Evolutionary conservation across 345 rosid genomes (phyloP), one percentile per base, ranked within the genome.

Genomic region (Lepidium didymum): DNA sequence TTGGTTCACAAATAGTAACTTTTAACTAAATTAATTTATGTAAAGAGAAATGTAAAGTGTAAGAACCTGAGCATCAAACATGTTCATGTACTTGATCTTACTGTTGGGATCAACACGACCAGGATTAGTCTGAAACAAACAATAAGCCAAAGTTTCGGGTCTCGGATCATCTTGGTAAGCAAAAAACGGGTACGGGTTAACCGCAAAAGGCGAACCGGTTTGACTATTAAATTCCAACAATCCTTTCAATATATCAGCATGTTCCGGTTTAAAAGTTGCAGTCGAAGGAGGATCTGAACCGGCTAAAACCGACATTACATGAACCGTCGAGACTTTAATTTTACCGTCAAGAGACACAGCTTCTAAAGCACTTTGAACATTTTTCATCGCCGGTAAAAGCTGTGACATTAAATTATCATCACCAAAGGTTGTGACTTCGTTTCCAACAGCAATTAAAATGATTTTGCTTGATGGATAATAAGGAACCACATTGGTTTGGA

Each of bases 11-110:
- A 7, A 16, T 15, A 44, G 11, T 15, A 45, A 45, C 51, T 45
- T 18, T 6, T 8, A 27, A 4, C n/a, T 31, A 16, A 16, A 3
- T 31, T 13, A 9, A 56, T 45, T 35, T 14, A n/a, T 15, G 8
- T 35, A 18, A 35, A 23, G 9, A 38, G 23, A 29, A 16, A 38
- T 11, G 56, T 51, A 53, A 62, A 50, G 60, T 38, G 33, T 29
- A 29, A 45, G 40, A 69, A 91, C 97, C 90, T 88, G 91, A 64
- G 99, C 97, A 78, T 94, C 96, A 67, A 94, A 94, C 97, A 94
- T 94, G 81, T 94, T 94, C 84, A 79, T 91, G 79, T 91, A 94
- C 53, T 81, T 94, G 67, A 91, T 85, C 44, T 81, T 84, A 31
- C 82, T 94, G 64, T 80, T 83, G 1, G 82, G 46, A 36, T 94